Base-by-base conservation (phyloP, 441 rosid genomes). In the Adansonia grandidieri region DNA sequence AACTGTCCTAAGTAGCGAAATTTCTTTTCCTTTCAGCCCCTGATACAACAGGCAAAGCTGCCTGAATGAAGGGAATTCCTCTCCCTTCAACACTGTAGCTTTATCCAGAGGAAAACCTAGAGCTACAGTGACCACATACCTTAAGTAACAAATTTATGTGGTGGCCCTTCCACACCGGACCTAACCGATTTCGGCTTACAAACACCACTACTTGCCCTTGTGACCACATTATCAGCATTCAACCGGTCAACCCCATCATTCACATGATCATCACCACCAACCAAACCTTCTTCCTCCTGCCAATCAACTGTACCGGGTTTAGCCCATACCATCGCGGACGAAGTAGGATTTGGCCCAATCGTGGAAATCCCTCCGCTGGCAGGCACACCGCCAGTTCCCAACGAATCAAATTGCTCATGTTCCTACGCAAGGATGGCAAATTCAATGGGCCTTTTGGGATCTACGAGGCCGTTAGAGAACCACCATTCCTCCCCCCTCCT, bases 381-480 rank as follows among this genome's bases (percentile, higher is more conserved):
- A 63, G 85, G 83, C 45, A 91, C 89, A 56, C 89, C 86, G n/a
- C 89, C 83, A 0, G 89, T 74, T 76, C 95, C 95, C 78, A 86
- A 78, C 0, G 91, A 82, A 88, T 95, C 99, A 77, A 90, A 91
- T 64, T 90, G 79, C 85, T 90, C 96, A 68, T 93, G 99, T 84
- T 95, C 99, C 78, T 95, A 74, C 98, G 82, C 85, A 92, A 78
- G 0, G 98, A 93, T 0, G 99, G 99, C 77, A 95, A 83, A 87
- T 95, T 95, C 96, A 95, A 81, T 90, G 99, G 99, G 88, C 78
- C 75, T 95, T 93, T 75, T 95, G 99, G 9, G 93, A 90, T 88
- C 98, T 93, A 65, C 98, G 90, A 56, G 97, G 96, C 75, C 97
- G 85, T 8, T 96, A 93, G 74, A 93, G 93, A 80, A 92, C 97